Conservation (phyloP, 2,329 filamentous ascomycete genomes). For the Cadophora malorum region DNA sequence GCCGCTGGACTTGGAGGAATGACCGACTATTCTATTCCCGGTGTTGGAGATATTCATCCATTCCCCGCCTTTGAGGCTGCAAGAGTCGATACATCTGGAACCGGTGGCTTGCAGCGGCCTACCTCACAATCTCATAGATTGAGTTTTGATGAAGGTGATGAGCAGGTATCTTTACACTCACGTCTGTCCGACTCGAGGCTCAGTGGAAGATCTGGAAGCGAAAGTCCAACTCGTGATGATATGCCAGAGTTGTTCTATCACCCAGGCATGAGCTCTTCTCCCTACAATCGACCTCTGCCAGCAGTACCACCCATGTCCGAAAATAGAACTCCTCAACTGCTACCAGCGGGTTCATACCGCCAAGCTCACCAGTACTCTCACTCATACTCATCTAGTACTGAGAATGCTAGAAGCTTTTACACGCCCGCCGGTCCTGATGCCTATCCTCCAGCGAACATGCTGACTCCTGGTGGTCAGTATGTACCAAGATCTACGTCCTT, state of each 20-base stretch:
- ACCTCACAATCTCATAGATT: slow-evolving; percentile 73
- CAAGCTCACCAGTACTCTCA: slow-evolving; percentile 58
- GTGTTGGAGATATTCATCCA: slow-evolving; percentile 61
- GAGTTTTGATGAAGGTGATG: slow-evolving; percentile 94
- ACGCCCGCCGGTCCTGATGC: slow-evolving; percentile 41
- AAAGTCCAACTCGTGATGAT: slow-evolving; percentile 73
- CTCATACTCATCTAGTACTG: slow-evolving; percentile 56
- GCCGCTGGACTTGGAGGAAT: slow-evolving; percentile 44
- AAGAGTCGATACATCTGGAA: slow-evolving; percentile 83
- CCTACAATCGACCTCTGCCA: slow-evolving; percentile 69
- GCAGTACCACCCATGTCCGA: slow-evolving; percentile 61
- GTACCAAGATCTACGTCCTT: slow-evolving; percentile 81
- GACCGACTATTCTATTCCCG: slow-evolving; percentile 49
- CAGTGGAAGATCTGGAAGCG: slow-evolving; percentile 56
- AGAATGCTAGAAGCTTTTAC: slow-evolving; percentile 42
- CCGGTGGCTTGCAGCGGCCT: slow-evolving; percentile 85
- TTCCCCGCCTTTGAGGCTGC: slow-evolving; percentile 56
- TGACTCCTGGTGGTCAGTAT: slow-evolving; percentile 47
- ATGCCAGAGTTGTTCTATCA: slow-evolving; percentile 95
- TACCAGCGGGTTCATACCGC: slow-evolving; percentile 65
- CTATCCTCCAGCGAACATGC: slow-evolving; percentile 52
- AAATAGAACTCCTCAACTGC: slow-evolving; percentile 52
- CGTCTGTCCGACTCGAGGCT: slow-evolving; percentile 56
- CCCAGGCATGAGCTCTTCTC: slow-evolving; percentile 71
- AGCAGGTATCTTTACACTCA: slow-evolving; percentile 65